phyloP scores from a whole-genome alignment of 331 rosid species.

The Quercus tomentella region DNA sequence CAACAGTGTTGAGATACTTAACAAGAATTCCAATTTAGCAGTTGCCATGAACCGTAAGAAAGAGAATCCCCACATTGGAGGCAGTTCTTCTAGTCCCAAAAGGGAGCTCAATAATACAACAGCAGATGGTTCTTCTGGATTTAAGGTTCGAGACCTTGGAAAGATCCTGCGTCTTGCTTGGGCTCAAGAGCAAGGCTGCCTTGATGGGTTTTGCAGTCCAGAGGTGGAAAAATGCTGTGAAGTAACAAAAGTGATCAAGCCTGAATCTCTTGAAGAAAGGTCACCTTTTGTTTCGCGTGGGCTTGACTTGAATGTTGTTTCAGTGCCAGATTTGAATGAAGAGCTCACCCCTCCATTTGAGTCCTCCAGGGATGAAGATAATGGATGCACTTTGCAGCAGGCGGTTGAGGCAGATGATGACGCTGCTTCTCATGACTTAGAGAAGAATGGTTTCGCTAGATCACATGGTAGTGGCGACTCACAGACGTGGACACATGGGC shows the following conservation, averaged over 20 bases:
- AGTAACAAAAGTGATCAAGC: constrained; percentile 44
- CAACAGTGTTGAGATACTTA: constrained; percentile 76
- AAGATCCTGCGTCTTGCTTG: constrained; percentile 72
- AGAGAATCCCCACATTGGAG: constrained; percentile 39
- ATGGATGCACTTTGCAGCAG: constrained; percentile 89
- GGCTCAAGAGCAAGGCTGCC: constrained; percentile 75
- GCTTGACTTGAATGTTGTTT: constrained; percentile 85
- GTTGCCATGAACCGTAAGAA: constrained; percentile 36
- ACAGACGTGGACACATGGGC: constrained; percentile 74
- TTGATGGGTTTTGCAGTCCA: constrained; percentile 74
- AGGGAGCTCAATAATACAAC: constrained; percentile 44
- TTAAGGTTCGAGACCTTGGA: constrained; percentile 94
- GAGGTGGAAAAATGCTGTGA: constrained; percentile 68
- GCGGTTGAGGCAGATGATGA: constrained; percentile 89
- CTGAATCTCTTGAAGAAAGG: constrained; percentile 54
- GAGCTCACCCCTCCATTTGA: constrained; percentile 95
- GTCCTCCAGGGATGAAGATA: constrained; percentile 91
- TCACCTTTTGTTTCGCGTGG: constrained; percentile 59
- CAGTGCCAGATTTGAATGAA: constrained; percentile 94
- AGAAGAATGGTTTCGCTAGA: constrained; percentile 64
- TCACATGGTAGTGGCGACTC: constrained; percentile 95
- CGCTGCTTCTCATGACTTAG: constrained; percentile 80
- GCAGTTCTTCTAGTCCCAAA: constrained; percentile 50
- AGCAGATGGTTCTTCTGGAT: constrained; percentile 52
- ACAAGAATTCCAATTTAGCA: constrained; percentile 38